phyloP scores from a whole-genome alignment of 2,329 filamentous ascomycete genomes.

The Aspergillus pseudoglaucus region DNA sequence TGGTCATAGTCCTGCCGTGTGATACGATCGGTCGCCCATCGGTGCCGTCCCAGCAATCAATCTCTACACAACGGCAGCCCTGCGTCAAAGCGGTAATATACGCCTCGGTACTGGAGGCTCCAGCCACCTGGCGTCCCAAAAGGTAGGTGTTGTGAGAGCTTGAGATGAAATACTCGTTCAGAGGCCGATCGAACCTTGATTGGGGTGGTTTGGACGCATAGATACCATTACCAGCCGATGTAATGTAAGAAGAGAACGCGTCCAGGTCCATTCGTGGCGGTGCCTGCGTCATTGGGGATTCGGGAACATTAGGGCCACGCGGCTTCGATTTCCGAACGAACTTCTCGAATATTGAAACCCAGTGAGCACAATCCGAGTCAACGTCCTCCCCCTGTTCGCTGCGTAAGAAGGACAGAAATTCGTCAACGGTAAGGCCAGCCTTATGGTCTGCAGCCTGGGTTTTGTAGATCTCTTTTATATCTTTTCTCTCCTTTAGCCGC shows the following conservation, averaged over 20 bases:
- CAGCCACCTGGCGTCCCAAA: constrained; percentile 79
- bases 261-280: constrained; percentile 65
- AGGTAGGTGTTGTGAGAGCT: constrained; percentile 99
- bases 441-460: constrained; percentile 53
- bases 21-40: constrained; percentile 84
- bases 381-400: constrained; percentile 71
- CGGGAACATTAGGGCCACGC: constrained; percentile 41
- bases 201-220: constrained; percentile 56
- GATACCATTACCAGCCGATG: constrained; percentile 66
- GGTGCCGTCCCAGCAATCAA: constrained; percentile 94
- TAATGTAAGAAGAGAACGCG: constrained; percentile 70
- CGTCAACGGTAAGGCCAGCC: constrained; percentile 60
- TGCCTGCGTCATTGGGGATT: constrained; percentile 39
- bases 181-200: constrained; percentile 66
- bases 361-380: constrained; percentile 56
- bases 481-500: constrained; percentile 74
- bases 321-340: constrained; percentile 56
- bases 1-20: constrained; percentile 85
- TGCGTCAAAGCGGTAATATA: constrained; percentile 85
- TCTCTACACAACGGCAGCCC: constrained; percentile 90
- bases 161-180: constrained; percentile 97
- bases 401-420: constrained; percentile 71
- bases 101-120: constrained; percentile 86
- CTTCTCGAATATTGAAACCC: constrained; percentile 67
- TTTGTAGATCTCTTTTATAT: constrained; percentile 69